Percentiles rank a stretch among this genome's conserved stretches.
phyloP scores from a whole-genome alignment of 345 rosid species.

The Eucalyptus curtisii region DNA sequence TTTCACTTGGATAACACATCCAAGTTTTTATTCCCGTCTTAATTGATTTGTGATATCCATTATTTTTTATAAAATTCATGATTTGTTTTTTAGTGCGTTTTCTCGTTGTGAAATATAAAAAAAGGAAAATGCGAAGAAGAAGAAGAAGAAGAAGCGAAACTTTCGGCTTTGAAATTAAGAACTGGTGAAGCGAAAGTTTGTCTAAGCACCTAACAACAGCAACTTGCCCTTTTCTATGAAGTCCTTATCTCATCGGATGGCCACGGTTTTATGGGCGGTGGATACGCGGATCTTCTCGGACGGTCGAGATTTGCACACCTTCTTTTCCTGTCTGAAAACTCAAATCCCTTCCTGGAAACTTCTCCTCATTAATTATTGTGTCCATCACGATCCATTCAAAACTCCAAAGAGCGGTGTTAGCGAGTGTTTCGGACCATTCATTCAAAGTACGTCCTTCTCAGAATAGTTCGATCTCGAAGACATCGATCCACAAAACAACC shows the following conservation, averaged over 20 bases:
- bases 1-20: neutral
- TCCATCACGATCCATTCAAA: neutral
- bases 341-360: neutral
- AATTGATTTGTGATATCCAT: neutral
- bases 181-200: neutral
- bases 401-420: neutral
- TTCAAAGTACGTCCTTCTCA: neutral
- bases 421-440: neutral
- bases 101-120: neutral
- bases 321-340: neutral
- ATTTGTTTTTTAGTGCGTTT: fast-evolving
- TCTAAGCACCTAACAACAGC: neutral
- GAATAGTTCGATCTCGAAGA: neutral
- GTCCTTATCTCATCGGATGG: neutral
- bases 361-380: neutral
- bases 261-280: neutral
- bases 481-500: neutral
- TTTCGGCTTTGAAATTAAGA: neutral
- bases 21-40: fast-evolving
- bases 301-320: neutral
- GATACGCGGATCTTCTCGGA: conserved; percentile 2
- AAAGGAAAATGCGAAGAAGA: neutral
- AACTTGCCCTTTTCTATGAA: neutral
- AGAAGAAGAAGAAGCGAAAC: neutral
- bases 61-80: neutral